Conservation (phyloP, 768 basidiomycete species). For the Podaxis mareebaensis region DNA sequence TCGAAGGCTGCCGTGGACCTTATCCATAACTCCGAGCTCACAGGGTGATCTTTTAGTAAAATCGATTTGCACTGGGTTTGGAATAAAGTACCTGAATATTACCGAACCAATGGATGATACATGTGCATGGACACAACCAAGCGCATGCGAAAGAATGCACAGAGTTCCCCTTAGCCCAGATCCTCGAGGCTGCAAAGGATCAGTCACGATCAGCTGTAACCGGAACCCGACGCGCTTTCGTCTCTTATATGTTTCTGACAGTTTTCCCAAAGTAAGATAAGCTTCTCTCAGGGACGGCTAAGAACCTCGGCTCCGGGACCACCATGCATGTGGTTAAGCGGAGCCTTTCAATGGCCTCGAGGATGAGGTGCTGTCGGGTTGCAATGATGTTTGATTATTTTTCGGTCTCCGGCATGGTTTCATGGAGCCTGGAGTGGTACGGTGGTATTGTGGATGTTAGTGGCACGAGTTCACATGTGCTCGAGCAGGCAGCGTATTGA, state of each 20-base stretch:
- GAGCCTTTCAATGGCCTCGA: slow-evolving; percentile 8
- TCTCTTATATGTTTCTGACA: slow-evolving; percentile 1
- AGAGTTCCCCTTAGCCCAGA: slow-evolving; percentile 11
- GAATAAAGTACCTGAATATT: background rate
- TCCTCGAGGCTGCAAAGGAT: slow-evolving; percentile 1
- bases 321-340: background rate
- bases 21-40: slow-evolving; percentile 1
- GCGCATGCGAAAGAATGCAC: background rate
- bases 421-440: background rate
- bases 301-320: background rate
- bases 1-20: slow-evolving; percentile 8
- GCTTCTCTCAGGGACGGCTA: background rate
- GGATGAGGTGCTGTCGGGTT: slow-evolving; percentile 1
- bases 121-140: background rate
- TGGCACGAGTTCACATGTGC: background rate
- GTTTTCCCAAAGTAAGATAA: background rate
- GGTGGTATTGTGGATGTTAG: background rate
- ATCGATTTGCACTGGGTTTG: background rate
- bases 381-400: background rate
- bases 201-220: background rate
- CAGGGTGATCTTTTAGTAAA: background rate
- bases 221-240: background rate
- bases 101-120: background rate
- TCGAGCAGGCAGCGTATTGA: background rate
- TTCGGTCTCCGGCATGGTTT: background rate